These are phyloP conservation scores for Gastrolobium bilobum DNA, from an alignment of 306 rosid species.

Conservation along the genomic window DNA sequence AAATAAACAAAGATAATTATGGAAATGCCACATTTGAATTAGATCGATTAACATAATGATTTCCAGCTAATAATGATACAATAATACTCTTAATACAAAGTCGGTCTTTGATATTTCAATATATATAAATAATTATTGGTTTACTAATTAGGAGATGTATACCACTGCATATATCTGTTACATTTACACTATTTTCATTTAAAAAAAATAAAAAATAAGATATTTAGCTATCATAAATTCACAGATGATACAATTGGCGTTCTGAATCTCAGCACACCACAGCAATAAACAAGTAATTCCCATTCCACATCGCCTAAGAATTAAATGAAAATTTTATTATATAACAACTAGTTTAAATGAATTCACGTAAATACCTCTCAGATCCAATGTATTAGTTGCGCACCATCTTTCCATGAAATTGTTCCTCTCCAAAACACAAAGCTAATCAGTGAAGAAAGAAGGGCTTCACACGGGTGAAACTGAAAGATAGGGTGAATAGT, in stretches of 20 bases:
- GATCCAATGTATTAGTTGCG: background rate
- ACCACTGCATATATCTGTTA: background rate
- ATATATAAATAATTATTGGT: background rate
- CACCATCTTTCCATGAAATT: slow-evolving; percentile 13
- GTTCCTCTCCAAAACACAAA: background rate
- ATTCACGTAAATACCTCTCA: slow-evolving; percentile 9
- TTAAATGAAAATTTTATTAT: background rate
- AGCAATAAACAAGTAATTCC: background rate
- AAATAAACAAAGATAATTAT: background rate
- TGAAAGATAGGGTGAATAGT: slow-evolving; percentile 16
- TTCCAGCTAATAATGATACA: background rate
- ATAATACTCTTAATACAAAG: background rate
- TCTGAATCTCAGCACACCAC: background rate
- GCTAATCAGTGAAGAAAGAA: background rate
- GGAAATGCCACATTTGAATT: background rate
- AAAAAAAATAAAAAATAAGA: background rate
- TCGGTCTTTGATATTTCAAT: background rate
- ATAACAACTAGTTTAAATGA: background rate
- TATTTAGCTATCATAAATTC: background rate
- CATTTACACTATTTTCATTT: background rate
- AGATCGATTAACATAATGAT: background rate
- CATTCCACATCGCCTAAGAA: background rate
- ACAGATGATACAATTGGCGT: background rate
- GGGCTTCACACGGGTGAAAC: background rate
- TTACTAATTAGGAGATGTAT: background rate